A percentile compares a stretch with the other conserved stretches of the same genome.
Evolutionary conservation across 2,329 filamentous ascomycete genomes (phyloP).

Genomic region (Fusarium sp.): DNA sequence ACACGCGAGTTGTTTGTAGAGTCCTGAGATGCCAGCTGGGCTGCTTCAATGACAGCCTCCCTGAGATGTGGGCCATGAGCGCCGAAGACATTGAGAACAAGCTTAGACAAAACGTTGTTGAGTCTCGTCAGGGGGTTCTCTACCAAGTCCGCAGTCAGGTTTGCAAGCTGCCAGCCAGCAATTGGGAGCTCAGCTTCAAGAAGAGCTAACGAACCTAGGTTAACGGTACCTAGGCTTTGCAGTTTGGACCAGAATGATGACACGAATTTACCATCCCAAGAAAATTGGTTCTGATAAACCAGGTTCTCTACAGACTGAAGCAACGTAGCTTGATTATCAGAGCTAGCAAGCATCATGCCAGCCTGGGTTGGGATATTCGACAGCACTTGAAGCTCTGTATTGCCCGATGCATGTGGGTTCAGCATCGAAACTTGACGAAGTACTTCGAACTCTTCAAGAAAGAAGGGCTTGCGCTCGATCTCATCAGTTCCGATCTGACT

Average conservation of each 20-base stretch:
- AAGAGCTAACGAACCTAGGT: conserved; percentile 70
- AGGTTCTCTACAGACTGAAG: conserved; percentile 65
- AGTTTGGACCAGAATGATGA: conserved; percentile 68
- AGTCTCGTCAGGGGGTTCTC: conserved; percentile 65
- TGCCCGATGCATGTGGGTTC: conserved; percentile 41
- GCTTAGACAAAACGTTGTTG: conserved; percentile 61
- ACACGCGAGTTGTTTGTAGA: conserved; percentile 1
- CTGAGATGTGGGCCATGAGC: conserved; percentile 55
- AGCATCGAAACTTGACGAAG: conserved; percentile 67
- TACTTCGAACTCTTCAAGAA: conserved; percentile 68
- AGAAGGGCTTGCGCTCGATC: conserved; percentile 61
- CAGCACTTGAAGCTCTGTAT: conserved; percentile 61
- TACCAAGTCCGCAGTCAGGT: conserved; percentile 63
- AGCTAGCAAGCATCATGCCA: conserved; percentile 51
- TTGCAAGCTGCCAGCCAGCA: conserved; percentile 67
- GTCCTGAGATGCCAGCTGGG: conserved; percentile 40
- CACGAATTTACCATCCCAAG: conserved; percentile 58
- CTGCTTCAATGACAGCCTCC: conserved; percentile 47
- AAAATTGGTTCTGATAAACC: conserved; percentile 54
- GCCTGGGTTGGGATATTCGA: conserved; percentile 58
- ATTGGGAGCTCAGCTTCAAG: conserved; percentile 75
- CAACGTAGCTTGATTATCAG: conserved; percentile 54
- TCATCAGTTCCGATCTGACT: conserved; percentile 59
- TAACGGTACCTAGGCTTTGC: conserved; percentile 64
- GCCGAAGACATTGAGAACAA: conserved; percentile 59